Conservation (phyloP, 345 rosid genomes). For the Linum usitatissimum region DNA sequence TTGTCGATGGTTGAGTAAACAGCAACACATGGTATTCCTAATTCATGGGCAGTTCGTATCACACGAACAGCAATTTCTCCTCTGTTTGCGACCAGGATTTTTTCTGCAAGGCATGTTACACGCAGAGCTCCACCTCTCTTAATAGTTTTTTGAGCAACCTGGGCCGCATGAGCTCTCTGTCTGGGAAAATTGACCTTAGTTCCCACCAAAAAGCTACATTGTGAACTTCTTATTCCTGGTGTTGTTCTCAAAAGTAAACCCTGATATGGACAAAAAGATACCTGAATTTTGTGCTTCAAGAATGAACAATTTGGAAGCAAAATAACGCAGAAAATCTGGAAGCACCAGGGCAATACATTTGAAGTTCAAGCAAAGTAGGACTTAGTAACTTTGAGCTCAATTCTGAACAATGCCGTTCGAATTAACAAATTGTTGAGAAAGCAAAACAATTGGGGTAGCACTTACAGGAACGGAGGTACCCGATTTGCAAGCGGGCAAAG, state of each 20-base stretch:
- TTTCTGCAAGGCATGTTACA: slow-evolving; percentile 55
- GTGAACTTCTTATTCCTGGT: slow-evolving; percentile 42
- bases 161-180: slow-evolving; percentile 31
- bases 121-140: slow-evolving; percentile 44
- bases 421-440: not conserved
- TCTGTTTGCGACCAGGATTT: slow-evolving; percentile 85
- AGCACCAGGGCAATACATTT: not conserved
- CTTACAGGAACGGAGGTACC: slow-evolving; percentile 48
- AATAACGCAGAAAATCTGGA: not conserved
- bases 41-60: slow-evolving; percentile 86
- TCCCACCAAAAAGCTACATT: slow-evolving; percentile 54
- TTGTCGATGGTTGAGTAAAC: slow-evolving; percentile 91
- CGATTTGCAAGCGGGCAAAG: slow-evolving; percentile 51
- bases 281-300: not conserved
- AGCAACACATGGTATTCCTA: slow-evolving; percentile 98
- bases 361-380: not conserved
- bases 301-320: not conserved
- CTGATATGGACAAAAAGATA: slow-evolving; percentile 14
- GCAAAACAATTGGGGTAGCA: not conserved
- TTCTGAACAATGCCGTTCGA: not conserved
- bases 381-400: not conserved
- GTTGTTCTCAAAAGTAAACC: slow-evolving; percentile 41
- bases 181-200: slow-evolving; percentile 39
- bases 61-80: slow-evolving; percentile 97
- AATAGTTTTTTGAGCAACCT: slow-evolving; percentile 24